These are phyloP conservation scores for Myrmaecium sp. DNA, from an alignment of 2,329 filamentous ascomycete species.

Conservation along the genomic window DNA sequence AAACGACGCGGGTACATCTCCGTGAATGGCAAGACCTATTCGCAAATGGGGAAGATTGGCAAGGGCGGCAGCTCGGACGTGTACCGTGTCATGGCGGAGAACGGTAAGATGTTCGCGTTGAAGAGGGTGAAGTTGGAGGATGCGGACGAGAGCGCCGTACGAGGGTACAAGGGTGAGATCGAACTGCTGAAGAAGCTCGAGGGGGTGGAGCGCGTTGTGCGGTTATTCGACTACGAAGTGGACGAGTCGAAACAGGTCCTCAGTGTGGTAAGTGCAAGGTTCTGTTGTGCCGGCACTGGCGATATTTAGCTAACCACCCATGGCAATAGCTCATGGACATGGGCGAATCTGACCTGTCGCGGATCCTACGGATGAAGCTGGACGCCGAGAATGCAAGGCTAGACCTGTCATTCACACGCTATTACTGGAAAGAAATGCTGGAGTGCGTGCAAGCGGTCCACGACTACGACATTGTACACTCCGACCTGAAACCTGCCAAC, in stretches of 20 bases:
- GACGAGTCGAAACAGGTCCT: constrained; percentile 83
- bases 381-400: constrained; percentile 45
- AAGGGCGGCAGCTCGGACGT: constrained; percentile 88
- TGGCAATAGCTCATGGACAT: constrained; percentile 85
- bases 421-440: constrained; percentile 99
- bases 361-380: constrained; percentile 57
- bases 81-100: constrained; percentile 92
- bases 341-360: constrained; percentile 84
- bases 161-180: constrained; percentile 89
- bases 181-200: constrained; percentile 70
- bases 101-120: constrained; percentile 84
- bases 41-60: constrained; percentile 75
- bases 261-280: constrained; percentile 49
- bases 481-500: constrained; percentile 91
- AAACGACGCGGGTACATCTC: constrained; percentile 71
- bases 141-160: constrained; percentile 67
- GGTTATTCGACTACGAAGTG: constrained; percentile 80
- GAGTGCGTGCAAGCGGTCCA: constrained; percentile 87
- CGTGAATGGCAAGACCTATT: constrained; percentile 84
- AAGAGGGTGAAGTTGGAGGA: constrained; percentile 87
- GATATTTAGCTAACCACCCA: no score
- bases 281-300: no score
- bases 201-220: constrained; percentile 77
- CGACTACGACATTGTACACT: constrained; percentile 82
- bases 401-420: constrained; percentile 83